Evolutionary conservation across 768 basidiomycete genomes (phyloP).

Genomic region (Candolleomyces eurysporus): DNA sequence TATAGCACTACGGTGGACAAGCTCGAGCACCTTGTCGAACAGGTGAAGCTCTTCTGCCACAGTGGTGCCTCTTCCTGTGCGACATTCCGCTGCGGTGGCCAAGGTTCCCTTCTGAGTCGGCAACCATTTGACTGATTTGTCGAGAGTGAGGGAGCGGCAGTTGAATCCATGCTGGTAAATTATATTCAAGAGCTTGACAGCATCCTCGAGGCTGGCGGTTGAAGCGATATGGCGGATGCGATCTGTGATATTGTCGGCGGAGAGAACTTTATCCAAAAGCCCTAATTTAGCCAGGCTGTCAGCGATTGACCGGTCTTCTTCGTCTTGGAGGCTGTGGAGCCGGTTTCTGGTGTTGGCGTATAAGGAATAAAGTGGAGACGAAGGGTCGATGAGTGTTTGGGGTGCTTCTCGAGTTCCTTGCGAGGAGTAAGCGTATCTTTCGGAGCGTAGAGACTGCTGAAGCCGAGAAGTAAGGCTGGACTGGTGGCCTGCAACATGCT

Average conservation of each 20-base stretch:
- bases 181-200: slow-evolving; percentile 11
- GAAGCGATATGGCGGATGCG: slow-evolving; percentile 32
- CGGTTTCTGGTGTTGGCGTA: slow-evolving; percentile 17
- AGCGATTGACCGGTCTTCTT: slow-evolving; percentile 13
- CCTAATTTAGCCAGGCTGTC: slow-evolving; percentile 17
- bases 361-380: slow-evolving; percentile 24
- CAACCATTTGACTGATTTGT: slow-evolving; percentile 29
- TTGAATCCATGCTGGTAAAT: slow-evolving; percentile 16
- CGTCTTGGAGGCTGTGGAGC: slow-evolving; percentile 11
- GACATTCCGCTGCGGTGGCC: slow-evolving; percentile 23
- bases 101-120: slow-evolving; percentile 34
- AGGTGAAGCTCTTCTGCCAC: slow-evolving; percentile 19
- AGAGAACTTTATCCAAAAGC: slow-evolving; percentile 29
- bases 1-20: slow-evolving; percentile 23
- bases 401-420: slow-evolving; percentile 22
- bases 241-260: slow-evolving; percentile 30
- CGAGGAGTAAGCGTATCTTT: slow-evolving; percentile 24
- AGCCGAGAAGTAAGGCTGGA: slow-evolving; percentile 23
- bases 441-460: slow-evolving; percentile 19
- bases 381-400: slow-evolving; percentile 27
- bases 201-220: neutral
- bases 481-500: slow-evolving; percentile 17
- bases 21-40: slow-evolving; percentile 38
- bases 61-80: slow-evolving; percentile 16
- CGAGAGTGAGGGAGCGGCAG: slow-evolving; percentile 2